phyloP scores from a whole-genome alignment of 441 rosid genomes.

The Cnidoscolus chayamansa region DNA sequence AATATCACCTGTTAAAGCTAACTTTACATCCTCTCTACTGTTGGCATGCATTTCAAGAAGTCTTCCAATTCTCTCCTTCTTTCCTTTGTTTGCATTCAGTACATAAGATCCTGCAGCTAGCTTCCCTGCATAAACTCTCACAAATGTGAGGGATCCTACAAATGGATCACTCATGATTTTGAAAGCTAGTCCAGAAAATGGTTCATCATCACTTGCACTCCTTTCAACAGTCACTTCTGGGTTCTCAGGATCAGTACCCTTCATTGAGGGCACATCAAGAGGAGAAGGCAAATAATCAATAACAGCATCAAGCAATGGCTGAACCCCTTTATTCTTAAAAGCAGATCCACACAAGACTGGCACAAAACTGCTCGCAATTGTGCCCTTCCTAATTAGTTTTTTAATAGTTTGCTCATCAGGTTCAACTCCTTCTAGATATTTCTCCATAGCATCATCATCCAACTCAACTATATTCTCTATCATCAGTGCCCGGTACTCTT shows the following conservation, averaged over 20 bases:
- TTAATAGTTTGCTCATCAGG: slow-evolving; percentile 76
- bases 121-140: slow-evolving; percentile 85
- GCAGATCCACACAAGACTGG: slow-evolving; percentile 93
- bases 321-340: slow-evolving; percentile 91
- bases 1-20: slow-evolving; percentile 82
- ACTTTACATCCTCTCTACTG: slow-evolving; percentile 88
- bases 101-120: slow-evolving; percentile 80
- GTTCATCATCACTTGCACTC: slow-evolving; percentile 71
- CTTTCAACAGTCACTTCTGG: slow-evolving; percentile 58
- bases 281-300: slow-evolving; percentile 94
- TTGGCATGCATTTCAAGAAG: slow-evolving; percentile 98
- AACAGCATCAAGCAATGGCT: slow-evolving; percentile 90
- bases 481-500: slow-evolving; percentile 65
- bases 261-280: slow-evolving; percentile 78
- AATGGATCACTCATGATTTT: slow-evolving; percentile 95
- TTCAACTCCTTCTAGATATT: slow-evolving; percentile 83
- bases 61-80: slow-evolving; percentile 94
- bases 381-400: slow-evolving; percentile 70
- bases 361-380: slow-evolving; percentile 66
- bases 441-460: slow-evolving; percentile 92
- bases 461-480: slow-evolving; percentile 69
- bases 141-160: slow-evolving; percentile 90
- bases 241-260: slow-evolving; percentile 85
- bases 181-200: slow-evolving; percentile 88
- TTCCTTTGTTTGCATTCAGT: slow-evolving; percentile 87